These are phyloP conservation scores for Kockiozyma suomiensis DNA, from an alignment of 805 yeast species.

Conservation along the genomic window DNA sequence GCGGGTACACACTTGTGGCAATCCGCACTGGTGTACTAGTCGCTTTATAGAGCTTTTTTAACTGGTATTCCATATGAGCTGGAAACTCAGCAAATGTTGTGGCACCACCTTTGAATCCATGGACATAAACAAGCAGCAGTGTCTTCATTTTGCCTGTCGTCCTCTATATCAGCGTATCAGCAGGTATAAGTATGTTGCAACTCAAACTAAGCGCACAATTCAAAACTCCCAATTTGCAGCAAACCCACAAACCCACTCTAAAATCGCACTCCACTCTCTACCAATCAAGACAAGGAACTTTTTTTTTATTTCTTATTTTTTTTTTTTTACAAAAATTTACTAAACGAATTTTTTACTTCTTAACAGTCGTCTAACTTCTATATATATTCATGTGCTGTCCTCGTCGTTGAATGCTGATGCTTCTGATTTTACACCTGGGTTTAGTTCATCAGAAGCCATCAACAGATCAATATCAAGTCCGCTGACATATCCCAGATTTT, in stretches of 20 bases:
- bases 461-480: constrained; percentile 16
- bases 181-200: no score
- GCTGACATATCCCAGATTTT: constrained; percentile 20
- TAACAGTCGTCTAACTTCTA: no score
- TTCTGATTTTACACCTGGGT: background rate
- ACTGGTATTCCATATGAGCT: constrained; percentile 12
- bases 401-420: no score
- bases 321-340: no score
- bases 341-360: no score
- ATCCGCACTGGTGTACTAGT: background rate
- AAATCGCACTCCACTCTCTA: background rate
- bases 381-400: no score
- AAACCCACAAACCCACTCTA: no score
- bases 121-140: constrained; percentile 25
- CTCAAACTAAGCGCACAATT: background rate
- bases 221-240: background rate
- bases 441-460: constrained; percentile 6
- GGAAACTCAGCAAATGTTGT: constrained; percentile 29
- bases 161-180: background rate
- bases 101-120: constrained; percentile 32
- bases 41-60: constrained; percentile 1
- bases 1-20: constrained; percentile 23
- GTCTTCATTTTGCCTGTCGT: constrained; percentile 13
- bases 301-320: no score
- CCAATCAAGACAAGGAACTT: no score